These are phyloP conservation scores for Linum lewisii DNA, from an alignment of 345 rosid genomes.

Conservation along the genomic window DNA sequence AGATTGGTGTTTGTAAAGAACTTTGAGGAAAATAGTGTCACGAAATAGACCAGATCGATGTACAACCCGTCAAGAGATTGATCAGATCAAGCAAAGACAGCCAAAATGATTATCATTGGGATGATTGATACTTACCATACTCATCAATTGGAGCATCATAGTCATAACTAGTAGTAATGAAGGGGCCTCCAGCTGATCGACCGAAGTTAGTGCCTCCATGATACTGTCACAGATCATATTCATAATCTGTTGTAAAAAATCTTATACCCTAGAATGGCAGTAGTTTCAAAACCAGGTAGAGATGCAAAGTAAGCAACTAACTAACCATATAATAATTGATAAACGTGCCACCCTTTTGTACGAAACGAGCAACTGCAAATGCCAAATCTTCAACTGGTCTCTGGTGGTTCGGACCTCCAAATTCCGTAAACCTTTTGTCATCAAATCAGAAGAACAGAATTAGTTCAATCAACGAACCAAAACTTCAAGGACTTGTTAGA, in stretches of 20 bases:
- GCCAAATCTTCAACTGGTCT: slow-evolving; percentile 24
- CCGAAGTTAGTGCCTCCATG: slow-evolving; percentile 99
- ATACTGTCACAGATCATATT: slow-evolving; percentile 35
- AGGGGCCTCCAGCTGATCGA: slow-evolving; percentile 92
- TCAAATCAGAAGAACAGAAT: not conserved
- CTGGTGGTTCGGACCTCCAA: slow-evolving; percentile 21
- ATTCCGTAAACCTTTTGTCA: slow-evolving; percentile 18
- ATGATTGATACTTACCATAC: slow-evolving; percentile 47
- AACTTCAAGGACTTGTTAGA: not conserved
- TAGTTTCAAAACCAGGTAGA: not conserved
- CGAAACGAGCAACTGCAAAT: slow-evolving; percentile 25
- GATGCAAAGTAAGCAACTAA: not conserved
- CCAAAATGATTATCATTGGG: no score
- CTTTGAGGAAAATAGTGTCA: no score
- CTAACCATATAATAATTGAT: slow-evolving; percentile 28
- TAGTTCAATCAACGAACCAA: not conserved
- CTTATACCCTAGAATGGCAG: not conserved
- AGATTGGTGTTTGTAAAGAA: no score
- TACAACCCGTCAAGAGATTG: no score
- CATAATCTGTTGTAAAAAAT: not conserved
- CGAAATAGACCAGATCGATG: no score
- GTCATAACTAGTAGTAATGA: slow-evolving; percentile 91
- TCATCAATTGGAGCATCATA: slow-evolving; percentile 98
- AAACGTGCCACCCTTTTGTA: slow-evolving; percentile 25
- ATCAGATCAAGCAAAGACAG: no score